Evolutionary conservation across 2,329 filamentous ascomycete genomes (phyloP), one percentile per base, ranked within the genome.

Genomic region (Calonectria hongkongensis): DNA sequence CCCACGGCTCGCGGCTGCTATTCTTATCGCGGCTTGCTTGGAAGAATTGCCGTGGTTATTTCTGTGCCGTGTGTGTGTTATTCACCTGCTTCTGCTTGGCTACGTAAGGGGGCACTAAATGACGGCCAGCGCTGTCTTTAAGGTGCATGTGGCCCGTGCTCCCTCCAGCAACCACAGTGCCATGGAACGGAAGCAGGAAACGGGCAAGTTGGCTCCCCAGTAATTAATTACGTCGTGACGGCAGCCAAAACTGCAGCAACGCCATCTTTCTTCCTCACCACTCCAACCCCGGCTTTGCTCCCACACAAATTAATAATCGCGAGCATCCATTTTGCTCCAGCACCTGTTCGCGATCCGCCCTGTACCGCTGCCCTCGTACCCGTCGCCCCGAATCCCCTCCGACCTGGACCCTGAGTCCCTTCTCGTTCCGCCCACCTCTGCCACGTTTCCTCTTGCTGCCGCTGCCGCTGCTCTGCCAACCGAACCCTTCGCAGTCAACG

Each of bases 371-470:
- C 25, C 30, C 43, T 48, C 41, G 27, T 48, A 5, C 63, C 33
- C 41, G 65, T 60, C 58, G 48, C 30, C 30, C 27, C 30, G 41
- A 8, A 30, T 15, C 47, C 51, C 33, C 48, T 39, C 47, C 56
- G 43, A 50, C 62, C 28, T 41, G 43, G 41, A 15, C 47, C 56
- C 67, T 60, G 36, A 58, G 33, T 56, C 39, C 67, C 56, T 54
- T 28, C 30, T 45, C 56, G 21, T 71, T 68, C 60, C 70, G 36
- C 70, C 66, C 50, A 63, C 58, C 64, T 65, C 66, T 76, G 75
- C 78, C 78, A 78, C 78, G 75, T 79, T 78, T 78, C 77, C 78
- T 74, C 75, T 78, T 75, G 71, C 27, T 62, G 48, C 51, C 70
- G 71, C 33, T 36, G 33, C 68, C 62, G 71, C 62, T 36, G 65